These are phyloP conservation scores for Colletotrichum lindemuthianum DNA, from an alignment of 2,329 filamentous ascomycete genomes.

Conservation along the genomic window DNA sequence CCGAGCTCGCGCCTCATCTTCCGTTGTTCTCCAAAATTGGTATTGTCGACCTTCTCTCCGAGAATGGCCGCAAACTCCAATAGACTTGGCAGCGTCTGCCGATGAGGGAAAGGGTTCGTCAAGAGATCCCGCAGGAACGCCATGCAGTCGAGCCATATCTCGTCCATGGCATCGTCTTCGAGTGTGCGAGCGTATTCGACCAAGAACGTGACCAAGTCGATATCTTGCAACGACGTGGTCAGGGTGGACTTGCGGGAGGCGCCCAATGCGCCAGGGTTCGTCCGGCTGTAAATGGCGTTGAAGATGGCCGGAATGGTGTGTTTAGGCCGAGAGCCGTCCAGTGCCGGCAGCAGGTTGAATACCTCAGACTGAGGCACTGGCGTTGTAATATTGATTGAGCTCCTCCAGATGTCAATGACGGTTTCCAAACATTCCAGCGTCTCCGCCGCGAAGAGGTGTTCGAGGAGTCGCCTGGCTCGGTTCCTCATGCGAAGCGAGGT, in stretches of 20 bases:
- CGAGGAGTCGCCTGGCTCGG: slow-evolving; percentile 84
- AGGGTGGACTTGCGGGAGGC: slow-evolving; percentile 85
- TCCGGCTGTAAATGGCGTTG: slow-evolving; percentile 94
- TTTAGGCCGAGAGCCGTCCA: slow-evolving; percentile 90
- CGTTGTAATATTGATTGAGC: slow-evolving; percentile 55
- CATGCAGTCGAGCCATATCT: slow-evolving; percentile 96
- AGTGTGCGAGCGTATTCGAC: slow-evolving; percentile 90
- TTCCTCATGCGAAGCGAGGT: slow-evolving; percentile 93
- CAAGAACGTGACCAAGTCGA: slow-evolving; percentile 86
- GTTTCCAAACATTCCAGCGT: slow-evolving; percentile 94
- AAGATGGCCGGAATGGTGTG: slow-evolving; percentile 94
- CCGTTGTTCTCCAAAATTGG: slow-evolving; percentile 93
- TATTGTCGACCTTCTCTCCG: slow-evolving; percentile 96
- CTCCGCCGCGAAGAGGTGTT: slow-evolving; percentile 93
- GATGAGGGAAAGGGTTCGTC: slow-evolving; percentile 92
- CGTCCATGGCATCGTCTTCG: slow-evolving; percentile 97
- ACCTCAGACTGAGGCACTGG: slow-evolving; percentile 69
- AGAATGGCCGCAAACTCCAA: slow-evolving; percentile 90
- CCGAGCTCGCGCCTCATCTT: slow-evolving; percentile 92
- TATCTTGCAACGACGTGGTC: slow-evolving; percentile 84
- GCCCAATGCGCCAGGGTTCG: slow-evolving; percentile 84
- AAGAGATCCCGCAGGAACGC: slow-evolving; percentile 90
- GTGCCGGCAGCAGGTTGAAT: slow-evolving; percentile 86
- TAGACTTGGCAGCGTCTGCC: slow-evolving; percentile 86
- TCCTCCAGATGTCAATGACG: slow-evolving; percentile 84